phyloP scores from a whole-genome alignment of 148 eudicot species.

The Spergularia bocconei region DNA sequence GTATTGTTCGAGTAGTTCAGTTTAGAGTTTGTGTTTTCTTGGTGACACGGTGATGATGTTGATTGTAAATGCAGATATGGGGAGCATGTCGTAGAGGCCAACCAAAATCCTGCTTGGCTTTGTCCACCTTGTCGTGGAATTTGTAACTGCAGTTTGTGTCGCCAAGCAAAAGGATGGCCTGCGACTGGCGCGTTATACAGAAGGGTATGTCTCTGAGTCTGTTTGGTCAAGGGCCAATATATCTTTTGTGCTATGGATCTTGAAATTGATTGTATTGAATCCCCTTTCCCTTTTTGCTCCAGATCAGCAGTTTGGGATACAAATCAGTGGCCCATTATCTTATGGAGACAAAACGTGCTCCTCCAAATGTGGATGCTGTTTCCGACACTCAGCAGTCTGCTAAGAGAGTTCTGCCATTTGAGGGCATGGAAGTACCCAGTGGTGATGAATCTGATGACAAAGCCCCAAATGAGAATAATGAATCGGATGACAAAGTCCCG shows the following conservation, averaged over 20 bases:
- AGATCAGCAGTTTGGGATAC: conserved; percentile 67
- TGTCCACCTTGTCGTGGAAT: conserved; percentile 95
- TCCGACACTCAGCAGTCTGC: conserved; percentile 44
- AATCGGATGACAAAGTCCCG: conserved; percentile 11
- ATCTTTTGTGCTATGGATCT: background rate
- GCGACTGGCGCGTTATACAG: conserved; percentile 72
- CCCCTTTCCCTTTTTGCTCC: conserved; percentile 15
- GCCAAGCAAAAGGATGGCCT: conserved; percentile 86
- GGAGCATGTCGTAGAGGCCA: conserved; percentile 87
- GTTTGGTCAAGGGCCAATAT: background rate
- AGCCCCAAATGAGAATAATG: background rate
- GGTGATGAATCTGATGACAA: conserved; percentile 16
- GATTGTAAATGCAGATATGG: conserved; percentile 64
- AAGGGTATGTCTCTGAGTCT: conserved; percentile 37
- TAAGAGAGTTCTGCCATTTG: conserved; percentile 62
- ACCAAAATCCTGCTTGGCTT: conserved; percentile 74
- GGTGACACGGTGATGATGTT: background rate
- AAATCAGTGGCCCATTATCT: conserved; percentile 95
- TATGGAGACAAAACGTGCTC: conserved; percentile 53
- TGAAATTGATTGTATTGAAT: background rate
- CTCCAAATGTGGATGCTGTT: conserved; percentile 29
- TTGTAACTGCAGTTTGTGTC: conserved; percentile 94
- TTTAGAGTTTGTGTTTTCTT: background rate
- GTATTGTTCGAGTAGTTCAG: background rate
- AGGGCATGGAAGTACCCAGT: conserved; percentile 32